Base-by-base conservation (phyloP, 2,329 filamentous ascomycete species). In the Scytalidium lignicola region DNA sequence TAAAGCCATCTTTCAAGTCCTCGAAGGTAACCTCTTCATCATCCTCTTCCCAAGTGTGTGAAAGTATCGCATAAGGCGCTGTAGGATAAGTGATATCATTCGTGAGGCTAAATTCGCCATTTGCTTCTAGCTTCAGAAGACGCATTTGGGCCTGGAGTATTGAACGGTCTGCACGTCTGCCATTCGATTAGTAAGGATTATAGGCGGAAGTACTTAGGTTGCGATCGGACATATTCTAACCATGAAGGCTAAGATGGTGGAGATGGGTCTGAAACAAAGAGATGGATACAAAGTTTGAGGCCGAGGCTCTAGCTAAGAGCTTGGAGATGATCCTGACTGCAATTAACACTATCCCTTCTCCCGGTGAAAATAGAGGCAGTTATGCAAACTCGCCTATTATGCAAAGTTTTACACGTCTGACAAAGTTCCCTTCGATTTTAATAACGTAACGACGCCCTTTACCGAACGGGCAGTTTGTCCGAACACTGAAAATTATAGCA, bases 101-200 rank as follows among this genome's bases (percentile, higher is more conserved):
- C 32, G 32, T 37, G 32, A 37, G 32, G 32, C 12, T 46, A 37
- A 48, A 51, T 29, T 51, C 50, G 45, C 46, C 42, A 32, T 44
- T 43, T 48, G 46, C 40, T 48, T 48, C 46, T 48, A 48, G 40
- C 46, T 48, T 48, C 22, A 48, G 28, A 49, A 49, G 47, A 49
- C 42, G 47, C 47, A 49, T 49, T 44, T 50, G 18, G 48, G 43
- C 39, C 39, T 43, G 17, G 43, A 43, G 44, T 17, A 46, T 42
- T 50, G 22, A 46, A 50, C 39, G 18, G 43, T 50, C 48, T 46
- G 39, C 43, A 43, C 40, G 20, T 46, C 43, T 50, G 43, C 48
- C 17, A 50, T 50, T 50, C 48, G 43, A 50, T 50, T 46, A 46
- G 43, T 21, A 43, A 50, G 37, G 44, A 37, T 43, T 46, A 17